These are phyloP conservation scores for Coemansia sp. DNA, from an alignment of 192 early-diverging fungal genomes.

Conservation along the genomic window DNA sequence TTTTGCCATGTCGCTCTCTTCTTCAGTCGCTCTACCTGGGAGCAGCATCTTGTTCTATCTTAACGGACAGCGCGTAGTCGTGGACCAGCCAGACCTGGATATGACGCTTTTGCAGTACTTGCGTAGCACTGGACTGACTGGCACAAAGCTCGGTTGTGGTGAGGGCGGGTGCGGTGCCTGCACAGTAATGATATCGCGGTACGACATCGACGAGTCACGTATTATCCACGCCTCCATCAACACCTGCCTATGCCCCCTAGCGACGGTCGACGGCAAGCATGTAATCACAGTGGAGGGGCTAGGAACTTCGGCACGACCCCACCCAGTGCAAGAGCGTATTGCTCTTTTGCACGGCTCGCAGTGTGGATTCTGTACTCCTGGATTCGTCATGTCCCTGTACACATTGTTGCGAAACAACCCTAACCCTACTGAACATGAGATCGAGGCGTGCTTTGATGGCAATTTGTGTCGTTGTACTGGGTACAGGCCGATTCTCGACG, in stretches of 20 bases:
- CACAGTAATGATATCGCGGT: constrained; percentile 78
- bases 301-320: constrained; percentile 68
- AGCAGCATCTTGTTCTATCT: constrained; percentile 61
- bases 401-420: constrained; percentile 75
- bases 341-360: constrained; percentile 80
- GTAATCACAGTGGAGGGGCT: constrained; percentile 84
- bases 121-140: constrained; percentile 66
- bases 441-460: constrained; percentile 86
- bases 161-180: constrained; percentile 81
- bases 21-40: not conserved
- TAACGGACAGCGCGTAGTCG: constrained; percentile 61
- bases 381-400: constrained; percentile 90
- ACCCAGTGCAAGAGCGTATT: constrained; percentile 78
- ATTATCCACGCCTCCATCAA: constrained; percentile 61
- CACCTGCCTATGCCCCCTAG: constrained; percentile 76
- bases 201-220: constrained; percentile 45
- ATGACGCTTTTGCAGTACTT: constrained; percentile 70
- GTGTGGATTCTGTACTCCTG: constrained; percentile 92
- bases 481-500: constrained; percentile 85
- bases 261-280: constrained; percentile 78
- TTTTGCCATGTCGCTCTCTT: not conserved
- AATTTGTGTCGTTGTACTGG: constrained; percentile 94
- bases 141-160: constrained; percentile 83
- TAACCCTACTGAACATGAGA: constrained; percentile 67
- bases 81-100: constrained; percentile 66